phyloP scores from a whole-genome alignment of 768 basidiomycete species.

The Pulveroboletus ravenelii region DNA sequence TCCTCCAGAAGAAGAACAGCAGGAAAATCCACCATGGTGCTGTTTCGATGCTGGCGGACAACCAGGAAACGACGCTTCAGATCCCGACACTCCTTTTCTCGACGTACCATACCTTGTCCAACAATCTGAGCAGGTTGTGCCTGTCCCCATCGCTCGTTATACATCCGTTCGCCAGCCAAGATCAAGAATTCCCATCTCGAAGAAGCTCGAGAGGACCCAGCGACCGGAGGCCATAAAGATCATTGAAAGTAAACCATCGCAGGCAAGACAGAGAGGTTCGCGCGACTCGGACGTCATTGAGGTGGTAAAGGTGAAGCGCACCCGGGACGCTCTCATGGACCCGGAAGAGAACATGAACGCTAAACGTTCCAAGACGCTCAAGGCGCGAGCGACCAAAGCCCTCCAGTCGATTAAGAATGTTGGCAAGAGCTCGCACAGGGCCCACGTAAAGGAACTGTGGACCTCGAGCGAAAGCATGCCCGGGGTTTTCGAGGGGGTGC shows the following conservation, averaged over 20 bases:
- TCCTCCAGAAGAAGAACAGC: constrained; percentile 55
- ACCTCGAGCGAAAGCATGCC: constrained; percentile 26
- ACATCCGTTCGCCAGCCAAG: constrained; percentile 6
- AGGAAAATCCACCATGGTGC: constrained; percentile 47
- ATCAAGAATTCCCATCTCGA: constrained; percentile 6
- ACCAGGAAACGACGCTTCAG: constrained; percentile 18
- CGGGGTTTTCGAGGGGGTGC: constrained; percentile 24
- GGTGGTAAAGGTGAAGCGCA: constrained; percentile 52
- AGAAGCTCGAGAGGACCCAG: constrained; percentile 30
- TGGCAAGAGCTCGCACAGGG: constrained; percentile 33
- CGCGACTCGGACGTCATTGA: constrained; percentile 52
- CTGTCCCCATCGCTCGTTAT: constrained; percentile 5
- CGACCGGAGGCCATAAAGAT: constrained; percentile 26
- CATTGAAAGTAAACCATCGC: constrained; percentile 18
- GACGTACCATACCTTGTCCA: constrained; percentile 29
- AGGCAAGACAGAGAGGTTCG: constrained; percentile 26
- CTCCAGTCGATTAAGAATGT: constrained; percentile 44
- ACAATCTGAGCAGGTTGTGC: constrained; percentile 3
- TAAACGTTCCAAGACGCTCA: constrained; percentile 41
- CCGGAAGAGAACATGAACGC: constrained; percentile 20
- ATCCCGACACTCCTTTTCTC: constrained; percentile 30
- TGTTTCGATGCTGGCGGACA: constrained; percentile 48
- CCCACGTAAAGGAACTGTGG: constrained; percentile 39
- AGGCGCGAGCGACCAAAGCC: constrained; percentile 43
- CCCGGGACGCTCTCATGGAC: constrained; percentile 20